Evolutionary conservation across 2,329 filamentous ascomycete species (phyloP).

Genomic region (Xylariaceae sp.): DNA sequence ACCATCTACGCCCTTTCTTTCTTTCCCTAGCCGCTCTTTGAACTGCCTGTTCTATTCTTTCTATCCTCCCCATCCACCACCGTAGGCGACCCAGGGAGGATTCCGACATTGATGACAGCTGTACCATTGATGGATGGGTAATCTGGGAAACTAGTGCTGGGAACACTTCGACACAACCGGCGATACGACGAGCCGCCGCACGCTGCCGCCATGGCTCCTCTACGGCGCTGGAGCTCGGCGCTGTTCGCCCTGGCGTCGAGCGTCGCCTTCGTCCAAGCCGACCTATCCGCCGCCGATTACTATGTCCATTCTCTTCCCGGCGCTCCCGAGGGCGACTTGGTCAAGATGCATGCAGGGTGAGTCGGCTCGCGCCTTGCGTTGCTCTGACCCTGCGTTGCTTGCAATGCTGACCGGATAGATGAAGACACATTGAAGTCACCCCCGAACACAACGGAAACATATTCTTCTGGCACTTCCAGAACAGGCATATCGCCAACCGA

Average conservation of each 20-base stretch:
- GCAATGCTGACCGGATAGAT: conserved; percentile 18
- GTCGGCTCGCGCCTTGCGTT: conserved; percentile 32
- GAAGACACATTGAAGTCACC: conserved; percentile 85
- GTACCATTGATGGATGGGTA: conserved; percentile 10
- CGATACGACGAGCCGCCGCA: conserved; percentile 1
- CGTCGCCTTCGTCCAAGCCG: conserved; percentile 33
- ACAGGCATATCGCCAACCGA: conserved; percentile 87
- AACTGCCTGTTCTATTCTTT: neutral
- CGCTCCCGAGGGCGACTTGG: conserved; percentile 67
- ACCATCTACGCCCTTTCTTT: neutral
- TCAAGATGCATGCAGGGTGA: conserved; percentile 99
- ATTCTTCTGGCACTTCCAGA: conserved; percentile 98
- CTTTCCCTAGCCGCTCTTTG: neutral
- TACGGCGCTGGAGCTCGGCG: conserved; percentile 29
- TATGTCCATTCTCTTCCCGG: conserved; percentile 84
- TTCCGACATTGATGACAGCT: neutral
- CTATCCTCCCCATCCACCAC: neutral
- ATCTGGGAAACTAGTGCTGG: neutral
- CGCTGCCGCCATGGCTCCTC: conserved; percentile 28
- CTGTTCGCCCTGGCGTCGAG: conserved; percentile 44
- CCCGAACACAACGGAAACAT: conserved; percentile 84
- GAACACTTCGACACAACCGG: conserved; percentile 2
- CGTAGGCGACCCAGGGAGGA: neutral
- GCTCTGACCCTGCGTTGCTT: neutral
- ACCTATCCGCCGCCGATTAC: conserved; percentile 73